Base-by-base conservation (phyloP, 1,284 basidiomycete species). In the Apiotrichum mycotoxinovorans region DNA sequence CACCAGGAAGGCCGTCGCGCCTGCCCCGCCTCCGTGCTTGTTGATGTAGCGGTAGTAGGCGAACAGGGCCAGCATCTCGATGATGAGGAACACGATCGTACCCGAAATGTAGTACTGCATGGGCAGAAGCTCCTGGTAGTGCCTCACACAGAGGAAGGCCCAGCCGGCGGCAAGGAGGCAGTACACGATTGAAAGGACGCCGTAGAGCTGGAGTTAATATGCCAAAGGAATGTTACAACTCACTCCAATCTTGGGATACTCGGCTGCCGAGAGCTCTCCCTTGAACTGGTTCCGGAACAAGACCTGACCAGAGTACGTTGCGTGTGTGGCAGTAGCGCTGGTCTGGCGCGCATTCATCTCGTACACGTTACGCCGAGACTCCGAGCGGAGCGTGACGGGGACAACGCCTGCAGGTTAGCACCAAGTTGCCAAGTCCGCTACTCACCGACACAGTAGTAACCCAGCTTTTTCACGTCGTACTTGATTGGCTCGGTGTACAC, bases 181-280 rank as follows among this genome's bases (percentile, higher is more conserved):
- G 74, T 97, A 98, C 18, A 88, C 79, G 35, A 91, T 69, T 68
- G 89, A 88, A 82, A 98, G 85, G 23, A 79, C 73, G 53, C 89
- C 84, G 79, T 98, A 98, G 77, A 98, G 97, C 90, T 94, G 61
- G 18, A 15, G 56, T 63, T 37, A 59, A 57, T 12, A 30, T 25
- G 44, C 8, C 18, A 10, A 11, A 3, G 15, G 9, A 20, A 0
- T 25, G 1, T 42, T 10, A 18, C 14, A 15, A 79, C 88, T 71
- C 73, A 95, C 91, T 61, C 85, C 87, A 69, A 98, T 89, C 84
- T 98, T 99, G n/a, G 95, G 95, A 73, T 97, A 96, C 74, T 99
- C 95, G 2, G 89, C 84, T 4, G 94, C 93, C 4, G 95, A 85
- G 20, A 99, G 81, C 73, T 90, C 84, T 37, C 95, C 95, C 38